Evolutionary conservation across 805 yeast genomes (phyloP).

Genomic region (Nakazawaea siamensis): DNA sequence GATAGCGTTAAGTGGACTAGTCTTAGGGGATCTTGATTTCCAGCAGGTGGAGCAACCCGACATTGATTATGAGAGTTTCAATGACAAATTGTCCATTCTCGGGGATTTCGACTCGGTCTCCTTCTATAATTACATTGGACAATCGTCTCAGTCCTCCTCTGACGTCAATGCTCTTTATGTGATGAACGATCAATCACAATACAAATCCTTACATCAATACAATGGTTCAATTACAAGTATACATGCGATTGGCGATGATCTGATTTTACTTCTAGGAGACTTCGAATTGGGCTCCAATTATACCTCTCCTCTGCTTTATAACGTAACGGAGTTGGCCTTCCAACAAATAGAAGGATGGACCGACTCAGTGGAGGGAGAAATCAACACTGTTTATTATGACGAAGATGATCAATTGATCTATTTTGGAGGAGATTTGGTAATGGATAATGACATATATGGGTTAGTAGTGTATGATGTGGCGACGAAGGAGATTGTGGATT

Average conservation of each 20-base stretch:
- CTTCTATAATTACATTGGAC: conserved; percentile 8
- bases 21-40: no score
- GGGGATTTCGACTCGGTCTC: conserved; percentile 9
- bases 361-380: conserved; percentile 25
- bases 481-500: conserved; percentile 28
- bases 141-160: background rate
- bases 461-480: conserved; percentile 56
- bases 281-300: conserved; percentile 2
- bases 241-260: background rate
- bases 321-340: conserved; percentile 1
- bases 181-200: conserved; percentile 3
- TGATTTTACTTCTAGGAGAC: conserved; percentile 5
- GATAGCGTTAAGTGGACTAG: no score
- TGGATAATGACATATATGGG: conserved; percentile 39
- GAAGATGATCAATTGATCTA: conserved; percentile 41
- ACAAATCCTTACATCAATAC: conserved; percentile 2
- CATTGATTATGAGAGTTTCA: conserved; percentile 4
- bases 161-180: background rate
- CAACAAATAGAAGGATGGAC: conserved; percentile 15
- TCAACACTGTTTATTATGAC: conserved; percentile 42
- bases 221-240: conserved; percentile 4
- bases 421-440: conserved; percentile 73
- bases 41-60: conserved; percentile 3
- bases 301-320: conserved; percentile 6
- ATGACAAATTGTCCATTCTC: conserved; percentile 6